These are phyloP conservation scores for Lentinula lateritia DNA, from an alignment of 768 basidiomycete species.

Conservation along the genomic window DNA sequence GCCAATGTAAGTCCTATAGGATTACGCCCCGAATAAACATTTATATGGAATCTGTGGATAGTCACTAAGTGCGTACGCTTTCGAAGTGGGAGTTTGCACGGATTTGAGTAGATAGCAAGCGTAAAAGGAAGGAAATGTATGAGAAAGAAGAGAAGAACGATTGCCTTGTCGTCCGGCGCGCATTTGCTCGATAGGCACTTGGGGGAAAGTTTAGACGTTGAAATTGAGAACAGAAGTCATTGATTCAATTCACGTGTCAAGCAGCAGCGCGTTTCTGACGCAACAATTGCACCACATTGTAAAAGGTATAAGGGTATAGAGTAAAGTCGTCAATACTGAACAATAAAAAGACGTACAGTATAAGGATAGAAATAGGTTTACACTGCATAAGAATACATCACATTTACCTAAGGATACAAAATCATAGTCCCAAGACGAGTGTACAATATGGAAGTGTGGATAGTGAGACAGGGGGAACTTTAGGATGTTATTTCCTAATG, in stretches of 20 bases:
- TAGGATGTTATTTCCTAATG: background rate
- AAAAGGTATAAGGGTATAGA: too few species aligned
- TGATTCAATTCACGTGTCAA: background rate
- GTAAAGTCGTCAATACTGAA: too few species aligned
- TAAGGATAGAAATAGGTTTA: too few species aligned
- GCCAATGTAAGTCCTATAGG: slow-evolving; percentile 65
- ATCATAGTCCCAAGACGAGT: background rate
- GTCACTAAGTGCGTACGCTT: slow-evolving; percentile 17
- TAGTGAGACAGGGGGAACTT: background rate
- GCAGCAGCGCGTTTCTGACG: background rate
- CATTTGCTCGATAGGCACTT: background rate
- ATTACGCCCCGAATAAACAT: background rate
- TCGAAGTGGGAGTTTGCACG: slow-evolving; percentile 44
- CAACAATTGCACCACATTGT: background rate
- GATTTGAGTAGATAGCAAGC: slow-evolving; percentile 81
- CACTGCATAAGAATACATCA: background rate
- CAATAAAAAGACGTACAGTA: too few species aligned
- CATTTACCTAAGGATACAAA: background rate
- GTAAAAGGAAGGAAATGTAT: slow-evolving; percentile 64
- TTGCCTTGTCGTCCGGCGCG: background rate
- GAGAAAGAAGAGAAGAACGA: slow-evolving; percentile 26
- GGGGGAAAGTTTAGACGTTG: background rate
- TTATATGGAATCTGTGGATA: background rate
- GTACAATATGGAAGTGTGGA: background rate
- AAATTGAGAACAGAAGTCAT: background rate